Base-by-base conservation (phyloP, 2,329 filamentous ascomycete genomes). In the Penicillium sp. region DNA sequence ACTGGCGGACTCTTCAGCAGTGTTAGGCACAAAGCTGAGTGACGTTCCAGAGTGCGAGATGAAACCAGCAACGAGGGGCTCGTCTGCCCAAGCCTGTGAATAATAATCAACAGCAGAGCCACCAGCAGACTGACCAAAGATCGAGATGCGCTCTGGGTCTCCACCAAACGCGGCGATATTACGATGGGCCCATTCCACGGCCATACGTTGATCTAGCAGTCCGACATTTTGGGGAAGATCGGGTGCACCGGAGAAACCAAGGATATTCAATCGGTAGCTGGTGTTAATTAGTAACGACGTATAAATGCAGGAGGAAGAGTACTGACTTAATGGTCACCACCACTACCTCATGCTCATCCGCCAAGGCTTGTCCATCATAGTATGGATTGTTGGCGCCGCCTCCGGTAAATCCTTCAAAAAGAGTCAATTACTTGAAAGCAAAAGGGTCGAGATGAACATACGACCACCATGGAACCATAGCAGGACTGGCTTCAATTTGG, bases 111-210 rank as follows among this genome's bases (percentile, higher is more conserved):
- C 67, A 0, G 68, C 60, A 10, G 62, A 49, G 23, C 64, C 57
- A 7, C 80, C 80, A 2, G 79, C 76, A 4, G 76, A 78, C 63
- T 81, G 76, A 2, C 80, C 80, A 66, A 77, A 81, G 19, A 81
- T 71, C 0, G 75, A 75, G 60, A 82, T 81, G n/a, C 70, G 68
- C 1, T 67, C 45, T 2, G 77, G 70, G 56, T 82, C 78, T 17
- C 83, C 83, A 21, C 81, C 81, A 61, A 85, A 85, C 0, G 69
- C 68, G 4, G 65, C 76, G 27, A 84, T 80, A 64, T 84, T 82
- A 41, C 77, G 73, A 4, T 73, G 72, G 0, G 81, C 68, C 82
- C 82, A 85, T 67, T 83, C 78, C 0, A 84, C 67, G 0, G 80
- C 81, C 13, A 77, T 63, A 2, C 82, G 76, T 62, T 84, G 81